Evolutionary conservation across 2,329 filamentous ascomycete species (phyloP).

Genomic region (Thermothelomyces thermophilus): DNA sequence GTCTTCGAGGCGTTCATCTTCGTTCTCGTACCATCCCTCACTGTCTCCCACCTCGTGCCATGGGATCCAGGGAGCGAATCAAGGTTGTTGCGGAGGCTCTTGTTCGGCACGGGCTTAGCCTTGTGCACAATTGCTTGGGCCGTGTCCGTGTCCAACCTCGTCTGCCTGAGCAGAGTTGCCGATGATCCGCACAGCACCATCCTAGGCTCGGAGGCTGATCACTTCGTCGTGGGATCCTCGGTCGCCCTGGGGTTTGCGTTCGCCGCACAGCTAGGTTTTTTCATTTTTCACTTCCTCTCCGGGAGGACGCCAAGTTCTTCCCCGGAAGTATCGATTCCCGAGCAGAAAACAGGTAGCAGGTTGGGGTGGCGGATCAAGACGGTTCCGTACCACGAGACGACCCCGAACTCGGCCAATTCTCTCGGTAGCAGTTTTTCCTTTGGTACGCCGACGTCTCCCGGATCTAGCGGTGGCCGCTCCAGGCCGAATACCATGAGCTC

Average conservation of each 20-base stretch:
- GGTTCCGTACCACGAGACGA: slow-evolving; percentile 45
- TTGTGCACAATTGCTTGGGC: slow-evolving; percentile 40
- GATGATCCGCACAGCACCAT: slow-evolving; percentile 28
- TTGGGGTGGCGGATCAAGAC: slow-evolving; percentile 41
- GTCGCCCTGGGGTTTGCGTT: slow-evolving; percentile 41
- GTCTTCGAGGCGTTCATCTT: slow-evolving; percentile 34
- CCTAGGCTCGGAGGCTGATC: slow-evolving; percentile 29
- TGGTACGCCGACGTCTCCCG: slow-evolving; percentile 37
- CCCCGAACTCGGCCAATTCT: slow-evolving; percentile 30
- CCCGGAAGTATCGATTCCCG: slow-evolving; percentile 26
- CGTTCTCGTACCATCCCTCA: slow-evolving; percentile 30
- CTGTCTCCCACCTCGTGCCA: slow-evolving; percentile 28
- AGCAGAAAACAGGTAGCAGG: slow-evolving; percentile 26
- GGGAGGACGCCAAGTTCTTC: slow-evolving; percentile 30
- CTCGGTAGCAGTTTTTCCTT: slow-evolving; percentile 31
- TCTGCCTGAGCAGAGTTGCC: slow-evolving; percentile 33
- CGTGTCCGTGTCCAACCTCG: slow-evolving; percentile 39
- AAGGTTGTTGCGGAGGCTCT: slow-evolving; percentile 28
- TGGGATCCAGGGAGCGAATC: slow-evolving; percentile 18
- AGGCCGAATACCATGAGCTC: slow-evolving; percentile 41
- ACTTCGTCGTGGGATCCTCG: slow-evolving; percentile 40
- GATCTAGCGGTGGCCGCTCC: slow-evolving; percentile 40
- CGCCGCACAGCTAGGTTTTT: slow-evolving; percentile 42
- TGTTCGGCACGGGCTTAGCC: slow-evolving; percentile 35
- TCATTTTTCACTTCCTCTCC: slow-evolving; percentile 39